Evolutionary conservation across 768 basidiomycete genomes (phyloP), one percentile per base, ranked within the genome.

Genomic region (Leccinum sublutescens): DNA sequence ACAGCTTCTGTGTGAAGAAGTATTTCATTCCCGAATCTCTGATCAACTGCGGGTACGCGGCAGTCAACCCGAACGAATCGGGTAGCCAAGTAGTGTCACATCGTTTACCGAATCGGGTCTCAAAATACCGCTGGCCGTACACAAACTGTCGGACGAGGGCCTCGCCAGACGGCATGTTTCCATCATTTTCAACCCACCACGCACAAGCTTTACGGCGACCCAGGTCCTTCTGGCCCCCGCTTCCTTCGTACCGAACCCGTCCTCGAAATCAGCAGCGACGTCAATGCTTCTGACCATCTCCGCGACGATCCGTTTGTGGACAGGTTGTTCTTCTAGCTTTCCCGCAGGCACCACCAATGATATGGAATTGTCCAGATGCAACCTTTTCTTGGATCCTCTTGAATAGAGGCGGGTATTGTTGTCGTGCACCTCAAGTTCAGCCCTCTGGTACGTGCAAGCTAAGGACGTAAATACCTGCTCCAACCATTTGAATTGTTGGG

Each of bases 1-100:
- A 90, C 33, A 98, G 75, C 76, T 98, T 99, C 74, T 99, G 96
- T 0, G 96, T 98, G 74, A 98, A 98, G 80, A 99, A 99, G 70
- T 93, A 93, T 60, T 88, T 84, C 87, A 95, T 93, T 8, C 90
- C 95, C 63, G 85, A 76, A 14, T 82, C 81, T 34, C 95, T 79
- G 59, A 95, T 85, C 54, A 98, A 76, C 74, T 98, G 96, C 4
- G 97, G 97, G 50, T 93, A 80, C 14, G 94, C 91, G 9, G 91
- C 91, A 17, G 91, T 95, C 64, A 98, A 80, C 2, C 97, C 97
- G 70, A 99, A 98, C 27, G 86, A 87, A 74, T 96, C 93, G 6
- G 93, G 93, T 17, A 95, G 76, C 92, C 92, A 93, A 2, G 83
- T 89, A 2, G 88, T 90, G 48, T 87, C 84, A 71, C 86, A 89